Evolutionary conservation across 2,329 filamentous ascomycete genomes (phyloP).

Genomic region (Xylariales sp.): DNA sequence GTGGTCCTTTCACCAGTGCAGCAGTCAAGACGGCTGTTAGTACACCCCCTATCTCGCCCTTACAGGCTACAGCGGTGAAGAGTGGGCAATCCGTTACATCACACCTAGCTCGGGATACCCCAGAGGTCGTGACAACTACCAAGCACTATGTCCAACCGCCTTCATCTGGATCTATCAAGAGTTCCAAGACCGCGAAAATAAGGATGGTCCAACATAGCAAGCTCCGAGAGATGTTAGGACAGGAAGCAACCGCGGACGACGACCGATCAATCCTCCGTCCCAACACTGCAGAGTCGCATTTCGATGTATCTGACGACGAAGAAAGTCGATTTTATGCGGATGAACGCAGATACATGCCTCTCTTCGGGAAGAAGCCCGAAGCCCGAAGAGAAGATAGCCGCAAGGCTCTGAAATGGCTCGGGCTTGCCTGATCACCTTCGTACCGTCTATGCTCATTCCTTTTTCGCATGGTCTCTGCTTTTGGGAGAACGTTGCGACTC

Average conservation of each 20-base stretch:
- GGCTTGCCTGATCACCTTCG: slow-evolving; percentile 38
- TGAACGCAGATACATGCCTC: slow-evolving; percentile 48
- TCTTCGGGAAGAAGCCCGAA: slow-evolving; percentile 34
- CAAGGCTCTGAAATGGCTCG: slow-evolving; percentile 52
- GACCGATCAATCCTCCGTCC: not conserved
- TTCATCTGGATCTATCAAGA: slow-evolving; percentile 12
- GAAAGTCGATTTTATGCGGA: slow-evolving; percentile 43
- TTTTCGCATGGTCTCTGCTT: no score
- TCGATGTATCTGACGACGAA: slow-evolving; percentile 30
- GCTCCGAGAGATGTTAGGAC: slow-evolving; percentile 20
- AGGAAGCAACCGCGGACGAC: slow-evolving; percentile 8
- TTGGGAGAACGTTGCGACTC: no score
- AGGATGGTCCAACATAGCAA: slow-evolving; percentile 26
- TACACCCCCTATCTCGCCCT: slow-evolving; percentile 12
- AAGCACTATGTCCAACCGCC: slow-evolving; percentile 15
- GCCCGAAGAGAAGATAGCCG: slow-evolving; percentile 37
- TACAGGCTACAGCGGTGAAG: not conserved
- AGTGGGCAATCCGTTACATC: not conserved
- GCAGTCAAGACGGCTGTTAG: slow-evolving; percentile 20
- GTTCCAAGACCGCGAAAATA: slow-evolving; percentile 24
- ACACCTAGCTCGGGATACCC: not conserved
- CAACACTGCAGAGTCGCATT: slow-evolving; percentile 5
- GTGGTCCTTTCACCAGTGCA: slow-evolving; percentile 17
- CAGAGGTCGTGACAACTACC: not conserved
- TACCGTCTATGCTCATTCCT: no score